Base-by-base conservation (phyloP, 805 yeast species). In the Kuraishia piskuri region DNA sequence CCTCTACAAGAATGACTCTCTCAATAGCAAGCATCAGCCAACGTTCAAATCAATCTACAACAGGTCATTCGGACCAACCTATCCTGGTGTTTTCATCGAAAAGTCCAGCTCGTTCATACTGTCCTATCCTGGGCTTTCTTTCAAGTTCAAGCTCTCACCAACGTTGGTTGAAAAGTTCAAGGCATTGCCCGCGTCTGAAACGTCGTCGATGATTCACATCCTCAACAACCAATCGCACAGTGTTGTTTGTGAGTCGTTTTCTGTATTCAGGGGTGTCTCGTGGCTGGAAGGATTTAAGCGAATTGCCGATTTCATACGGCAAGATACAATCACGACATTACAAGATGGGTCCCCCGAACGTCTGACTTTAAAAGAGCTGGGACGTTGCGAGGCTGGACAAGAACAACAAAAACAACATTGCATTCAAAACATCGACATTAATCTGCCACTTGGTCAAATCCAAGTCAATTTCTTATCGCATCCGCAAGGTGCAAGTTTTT, bases 61-160 rank as follows among this genome's bases (percentile, higher is more conserved):
- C 59, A 77, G 74, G 60, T 68, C 75, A 1, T 79, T 82, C 61
- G 88, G 88, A 0, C 86, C 86, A 1, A 82, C 87, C 0, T 80
- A 77, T 55, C 83, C 84, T 1, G 87, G 86, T 0, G 63, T 59
- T 24, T 58, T 71, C 9, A 63, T 68, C 48, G 52, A 53, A 1
- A 57, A 55, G 2, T 48, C 58, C 20, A 60, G 63, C 14, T 56
- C 62, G 22, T 82, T 81, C 58, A 63, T 72, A 10, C 65, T 82
- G 23, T 74, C 80, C 22, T 82, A 82, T 58, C 80, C 82, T 1
- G 88, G 88, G 0, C 68, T 82, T 3, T 69, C 78, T 0, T 82
- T 82, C 64, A 71, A 69, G 53, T 82, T 81, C 59, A 62, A 61
- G 2, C 46, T 65, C n/a, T 56, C 63, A 2, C 36, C 48, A 10